Conservation (phyloP, 1,139 yeast species). For the Hansenula sp. region DNA sequence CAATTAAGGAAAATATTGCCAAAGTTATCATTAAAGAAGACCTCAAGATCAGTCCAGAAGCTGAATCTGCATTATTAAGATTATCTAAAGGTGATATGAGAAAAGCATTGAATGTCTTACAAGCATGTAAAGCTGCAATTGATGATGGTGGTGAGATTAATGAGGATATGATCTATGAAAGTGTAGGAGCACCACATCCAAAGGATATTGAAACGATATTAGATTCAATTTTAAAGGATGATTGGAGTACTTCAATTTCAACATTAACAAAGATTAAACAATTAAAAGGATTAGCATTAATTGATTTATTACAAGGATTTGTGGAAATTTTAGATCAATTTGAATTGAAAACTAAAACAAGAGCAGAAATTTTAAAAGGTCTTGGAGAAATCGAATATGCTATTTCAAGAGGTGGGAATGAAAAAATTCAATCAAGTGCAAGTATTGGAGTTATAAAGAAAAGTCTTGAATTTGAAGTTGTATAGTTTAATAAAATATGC, state of each 20-base stretch:
- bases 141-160: slow-evolving; percentile 52
- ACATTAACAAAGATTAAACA: slow-evolving; percentile 62
- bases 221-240: slow-evolving; percentile 75
- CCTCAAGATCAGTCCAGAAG: slow-evolving; percentile 53
- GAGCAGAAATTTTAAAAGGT: slow-evolving; percentile 61
- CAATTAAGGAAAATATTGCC: slow-evolving; percentile 63
- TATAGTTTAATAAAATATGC: not conserved
- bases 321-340: slow-evolving; percentile 62
- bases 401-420: slow-evolving; percentile 88
- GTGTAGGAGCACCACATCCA: slow-evolving; percentile 96
- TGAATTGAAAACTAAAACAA: slow-evolving; percentile 58
- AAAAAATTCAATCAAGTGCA: slow-evolving; percentile 85
- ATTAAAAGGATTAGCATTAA: slow-evolving; percentile 80
- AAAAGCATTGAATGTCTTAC: slow-evolving; percentile 87
- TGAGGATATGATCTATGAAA: slow-evolving; percentile 78
- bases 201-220: slow-evolving; percentile 72
- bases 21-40: slow-evolving; percentile 68
- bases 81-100: slow-evolving; percentile 95
- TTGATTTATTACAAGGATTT: slow-evolving; percentile 78
- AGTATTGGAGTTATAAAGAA: slow-evolving; percentile 81
- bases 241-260: slow-evolving; percentile 75
- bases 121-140: slow-evolving; percentile 84
- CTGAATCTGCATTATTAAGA: slow-evolving; percentile 59
- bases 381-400: slow-evolving; percentile 88
- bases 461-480: slow-evolving; percentile 29